Conservation (phyloP, 345 rosid genomes). For the Salix caprea region DNA sequence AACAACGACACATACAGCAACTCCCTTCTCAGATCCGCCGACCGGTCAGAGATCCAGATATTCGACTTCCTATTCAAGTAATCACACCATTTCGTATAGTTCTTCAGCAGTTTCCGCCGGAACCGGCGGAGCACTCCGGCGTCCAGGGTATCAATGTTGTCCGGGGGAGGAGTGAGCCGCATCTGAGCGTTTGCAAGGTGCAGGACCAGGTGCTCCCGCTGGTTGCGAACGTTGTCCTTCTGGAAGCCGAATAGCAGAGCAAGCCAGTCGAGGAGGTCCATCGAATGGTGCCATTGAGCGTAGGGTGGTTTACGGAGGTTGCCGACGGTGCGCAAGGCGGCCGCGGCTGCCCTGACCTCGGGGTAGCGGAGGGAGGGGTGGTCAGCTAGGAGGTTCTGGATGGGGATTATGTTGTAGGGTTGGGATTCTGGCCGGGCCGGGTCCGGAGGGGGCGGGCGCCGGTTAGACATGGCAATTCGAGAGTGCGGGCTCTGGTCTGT, state of each 20-base stretch:
- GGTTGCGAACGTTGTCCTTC: constrained; percentile 74
- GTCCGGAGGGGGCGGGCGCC: too few relatives aligned
- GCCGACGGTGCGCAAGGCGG: constrained; percentile 80
- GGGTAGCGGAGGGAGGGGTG: constrained; percentile 92
- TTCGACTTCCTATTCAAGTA: constrained; percentile 72
- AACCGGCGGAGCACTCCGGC: constrained; percentile 62
- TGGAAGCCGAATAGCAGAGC: constrained; percentile 87
- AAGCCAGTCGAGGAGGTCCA: constrained; percentile 90
- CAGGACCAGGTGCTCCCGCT: constrained; percentile 87
- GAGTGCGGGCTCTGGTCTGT: too few relatives aligned
- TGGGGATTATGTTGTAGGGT: constrained; percentile 74
- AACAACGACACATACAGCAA: constrained; percentile 65
- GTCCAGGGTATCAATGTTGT: constrained; percentile 78
- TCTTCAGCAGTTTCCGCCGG: constrained; percentile 61
- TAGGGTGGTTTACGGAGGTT: constrained; percentile 72
- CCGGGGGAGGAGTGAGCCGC: constrained; percentile 93
- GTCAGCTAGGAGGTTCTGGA: constrained; percentile 90
- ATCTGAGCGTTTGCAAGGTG: constrained; percentile 95
- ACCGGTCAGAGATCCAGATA: constrained; percentile 76
- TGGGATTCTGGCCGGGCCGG: neutral
- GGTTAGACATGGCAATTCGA: too few relatives aligned
- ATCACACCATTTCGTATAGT: constrained; percentile 86
- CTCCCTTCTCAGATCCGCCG: constrained; percentile 63
- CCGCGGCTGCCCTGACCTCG: constrained; percentile 86
- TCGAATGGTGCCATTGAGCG: constrained; percentile 64